phyloP scores from a whole-genome alignment of 305 asterid species.

The Fraxinus sp. region DNA sequence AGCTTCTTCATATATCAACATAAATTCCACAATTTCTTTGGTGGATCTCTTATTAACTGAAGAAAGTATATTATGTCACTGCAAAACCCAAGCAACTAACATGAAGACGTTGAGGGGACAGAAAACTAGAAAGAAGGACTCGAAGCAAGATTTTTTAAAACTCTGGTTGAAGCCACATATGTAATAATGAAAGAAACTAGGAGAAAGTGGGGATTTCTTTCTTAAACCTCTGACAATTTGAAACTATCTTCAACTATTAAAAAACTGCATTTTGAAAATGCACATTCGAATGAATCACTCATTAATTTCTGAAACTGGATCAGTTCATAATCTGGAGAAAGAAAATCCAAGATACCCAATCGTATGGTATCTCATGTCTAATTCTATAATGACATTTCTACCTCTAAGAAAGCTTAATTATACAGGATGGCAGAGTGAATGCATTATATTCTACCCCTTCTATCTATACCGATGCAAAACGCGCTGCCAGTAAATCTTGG shows the following conservation, averaged over 20 bases:
- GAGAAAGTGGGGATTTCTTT: background rate
- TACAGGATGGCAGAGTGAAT: conserved; percentile 84
- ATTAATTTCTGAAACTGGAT: background rate
- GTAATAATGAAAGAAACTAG: background rate
- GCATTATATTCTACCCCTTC: conserved; percentile 89
- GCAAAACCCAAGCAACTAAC: background rate
- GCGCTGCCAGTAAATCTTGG: conserved; percentile 57
- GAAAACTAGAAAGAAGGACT: background rate
- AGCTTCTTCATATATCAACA: background rate
- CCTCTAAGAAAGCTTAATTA: conserved; percentile 20
- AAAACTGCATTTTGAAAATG: background rate
- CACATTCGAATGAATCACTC: background rate
- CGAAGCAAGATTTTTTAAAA: background rate
- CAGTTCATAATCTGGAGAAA: background rate
- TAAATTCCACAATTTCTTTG: background rate
- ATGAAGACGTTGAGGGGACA: background rate
- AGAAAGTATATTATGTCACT: background rate
- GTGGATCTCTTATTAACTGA: background rate
- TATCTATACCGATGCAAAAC: conserved; percentile 69
- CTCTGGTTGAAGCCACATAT: background rate
- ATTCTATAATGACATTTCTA: background rate
- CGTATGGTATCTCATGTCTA: background rate
- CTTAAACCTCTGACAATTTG: background rate
- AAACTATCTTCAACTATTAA: background rate
- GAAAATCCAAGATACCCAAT: background rate